Base-by-base conservation (phyloP, 2,329 filamentous ascomycete species). In the Cordyceps pruinosa region DNA sequence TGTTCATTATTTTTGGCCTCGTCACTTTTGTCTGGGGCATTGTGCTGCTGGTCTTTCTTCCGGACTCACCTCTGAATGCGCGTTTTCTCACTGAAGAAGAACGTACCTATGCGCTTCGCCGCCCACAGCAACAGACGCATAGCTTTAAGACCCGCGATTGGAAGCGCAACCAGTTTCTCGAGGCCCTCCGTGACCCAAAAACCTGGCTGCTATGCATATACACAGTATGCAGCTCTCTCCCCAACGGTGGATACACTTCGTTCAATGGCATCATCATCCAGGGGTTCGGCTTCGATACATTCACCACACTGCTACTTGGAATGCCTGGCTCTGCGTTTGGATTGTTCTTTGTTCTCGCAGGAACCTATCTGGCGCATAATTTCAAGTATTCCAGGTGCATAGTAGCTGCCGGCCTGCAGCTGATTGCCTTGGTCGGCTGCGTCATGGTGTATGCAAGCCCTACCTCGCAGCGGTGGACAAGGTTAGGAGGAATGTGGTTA, bases 231-330 rank as follows among this genome's bases (percentile, higher is more conserved):
- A 75, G 83, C 39, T 85, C 85, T 64, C 75, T 83, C 25, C 81
- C 80, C 2, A 79, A 81, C 1, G 71, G 74, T 10, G 81, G 85
- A 4, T 80, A 78, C 7, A 84, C 80, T 63, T 80, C 77, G 6
- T 86, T 86, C 56, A 82, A 82, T 0, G 81, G 82, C 0, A 68
- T 85, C n/a, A 83, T 86, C 57, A 66, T 86, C 5, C 69, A 70
- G 7, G 80, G 80, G 0, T 73, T 86, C 2, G 81, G 81, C 0
- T 84, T 79, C 61, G 75, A 81, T 66, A 77, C 78, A 55, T 80
- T 77, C 66, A 72, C 61, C 8, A 81, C 81, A 0, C 80, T 78
- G 3, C 68, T 86, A 4, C 72, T 86, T 12, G 85, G 83, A 63
- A 85, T 85, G 62, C 83, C 83, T 1, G 53, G 53, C 25, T 49